Conservation (phyloP, 2,329 filamentous ascomycete species). For the Westerdykella sp. region DNA sequence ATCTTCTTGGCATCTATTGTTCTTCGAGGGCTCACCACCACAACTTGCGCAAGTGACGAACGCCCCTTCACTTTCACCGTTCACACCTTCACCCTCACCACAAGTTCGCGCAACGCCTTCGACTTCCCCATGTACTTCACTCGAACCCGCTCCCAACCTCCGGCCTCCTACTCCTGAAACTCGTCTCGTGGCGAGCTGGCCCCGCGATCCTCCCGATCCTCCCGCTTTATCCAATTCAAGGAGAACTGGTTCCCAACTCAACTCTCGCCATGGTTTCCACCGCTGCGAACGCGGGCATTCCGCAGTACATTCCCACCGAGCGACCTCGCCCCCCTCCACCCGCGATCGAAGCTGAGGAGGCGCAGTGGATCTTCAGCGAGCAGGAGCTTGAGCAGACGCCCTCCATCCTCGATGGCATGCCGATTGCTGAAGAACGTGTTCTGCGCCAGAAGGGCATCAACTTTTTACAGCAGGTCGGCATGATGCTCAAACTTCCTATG, state of each 20-base stretch:
- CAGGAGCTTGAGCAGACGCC: slow-evolving; percentile 78
- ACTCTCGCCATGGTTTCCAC: slow-evolving; percentile 25
- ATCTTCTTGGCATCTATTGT: too few species aligned
- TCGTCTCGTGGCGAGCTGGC: not conserved
- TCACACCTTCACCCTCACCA: not conserved
- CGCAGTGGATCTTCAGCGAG: slow-evolving; percentile 85
- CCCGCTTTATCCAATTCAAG: not conserved
- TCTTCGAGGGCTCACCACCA: too few species aligned
- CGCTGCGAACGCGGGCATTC: slow-evolving; percentile 12
- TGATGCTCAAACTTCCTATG: slow-evolving; percentile 86
- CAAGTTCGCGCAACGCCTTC: not conserved
- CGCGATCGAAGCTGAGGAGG: slow-evolving; percentile 50
- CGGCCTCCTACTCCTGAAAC: not conserved
- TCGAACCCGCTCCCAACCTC: not conserved
- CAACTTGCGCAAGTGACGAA: too few species aligned
- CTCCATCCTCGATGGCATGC: slow-evolving; percentile 75
- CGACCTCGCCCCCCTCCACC: slow-evolving; percentile 35
- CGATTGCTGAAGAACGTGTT: slow-evolving; percentile 68
- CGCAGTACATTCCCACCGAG: slow-evolving; percentile 17
- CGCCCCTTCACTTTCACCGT: not conserved
- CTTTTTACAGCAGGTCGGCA: slow-evolving; percentile 91
- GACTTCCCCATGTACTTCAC: not conserved
- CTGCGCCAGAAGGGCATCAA: slow-evolving; percentile 87
- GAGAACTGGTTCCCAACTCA: not conserved
- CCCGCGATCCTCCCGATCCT: not conserved